Percentiles rank a stretch among this genome's conserved stretches.
These are phyloP conservation scores for Inonotus obliquus DNA, from an alignment of 1,284 basidiomycete genomes.

Conservation along the genomic window DNA sequence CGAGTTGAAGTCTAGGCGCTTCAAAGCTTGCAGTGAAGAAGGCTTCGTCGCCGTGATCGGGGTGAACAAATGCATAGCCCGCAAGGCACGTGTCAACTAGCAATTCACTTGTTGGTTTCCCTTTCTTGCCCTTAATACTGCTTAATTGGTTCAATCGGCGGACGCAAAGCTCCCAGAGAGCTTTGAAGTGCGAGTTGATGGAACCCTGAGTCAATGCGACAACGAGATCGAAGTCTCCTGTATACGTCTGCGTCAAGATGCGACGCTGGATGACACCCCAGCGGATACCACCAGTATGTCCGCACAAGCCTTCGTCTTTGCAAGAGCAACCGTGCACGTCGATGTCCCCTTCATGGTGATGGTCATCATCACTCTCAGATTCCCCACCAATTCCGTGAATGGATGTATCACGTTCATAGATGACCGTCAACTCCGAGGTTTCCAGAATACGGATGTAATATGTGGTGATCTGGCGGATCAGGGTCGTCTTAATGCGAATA, in stretches of 20 bases:
- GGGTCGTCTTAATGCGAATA: constrained; percentile 20
- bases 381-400: not conserved
- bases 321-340: constrained; percentile 11
- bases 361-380: not conserved
- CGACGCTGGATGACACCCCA: constrained; percentile 9
- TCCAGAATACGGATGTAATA: constrained; percentile 29
- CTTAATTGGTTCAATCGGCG: not conserved
- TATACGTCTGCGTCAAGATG: constrained; percentile 9
- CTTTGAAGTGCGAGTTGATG: no score
- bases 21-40: constrained; percentile 13
- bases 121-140: not conserved
- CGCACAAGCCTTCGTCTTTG: constrained; percentile 10
- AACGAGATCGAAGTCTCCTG: no score
- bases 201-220: no score
- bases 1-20: constrained; percentile 12
- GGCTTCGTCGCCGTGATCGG: constrained; percentile 1
- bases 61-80: constrained; percentile 7
- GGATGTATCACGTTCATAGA: constrained; percentile 20
- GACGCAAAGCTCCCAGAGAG: constrained; percentile 18
- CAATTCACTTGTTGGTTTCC: not conserved
- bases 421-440: constrained; percentile 24
- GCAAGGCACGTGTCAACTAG: constrained; percentile 12
- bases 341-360: not conserved
- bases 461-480: constrained; percentile 27
- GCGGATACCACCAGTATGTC: constrained; percentile 8